Percentiles rank a stretch among this genome's conserved stretches.
phyloP scores from a whole-genome alignment of 2,329 filamentous ascomycete genomes.

The Diaporthe helianthi region DNA sequence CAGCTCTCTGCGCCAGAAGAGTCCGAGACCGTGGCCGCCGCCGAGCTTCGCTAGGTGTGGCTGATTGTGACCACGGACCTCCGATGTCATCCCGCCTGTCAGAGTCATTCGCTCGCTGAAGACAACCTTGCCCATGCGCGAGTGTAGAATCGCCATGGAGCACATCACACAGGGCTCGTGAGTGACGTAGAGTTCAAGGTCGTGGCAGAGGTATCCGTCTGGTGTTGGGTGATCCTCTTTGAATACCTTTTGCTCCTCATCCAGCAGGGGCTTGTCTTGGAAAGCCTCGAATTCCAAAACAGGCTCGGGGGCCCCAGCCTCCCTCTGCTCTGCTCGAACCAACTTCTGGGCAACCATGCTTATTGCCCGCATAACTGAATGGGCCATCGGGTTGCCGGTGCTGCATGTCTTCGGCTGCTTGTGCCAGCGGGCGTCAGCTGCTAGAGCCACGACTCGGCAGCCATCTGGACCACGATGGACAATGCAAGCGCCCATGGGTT shows the following conservation, averaged over 20 bases:
- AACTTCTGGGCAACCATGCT: slow-evolving; percentile 80
- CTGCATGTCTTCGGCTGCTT: slow-evolving; percentile 55
- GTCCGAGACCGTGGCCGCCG: slow-evolving; percentile 67
- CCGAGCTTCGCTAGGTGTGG: slow-evolving; percentile 47
- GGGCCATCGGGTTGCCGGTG: slow-evolving; percentile 77
- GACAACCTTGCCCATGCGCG: slow-evolving; percentile 84
- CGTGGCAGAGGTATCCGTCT: slow-evolving; percentile 92
- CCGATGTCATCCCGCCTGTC: slow-evolving; percentile 84
- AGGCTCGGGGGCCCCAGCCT: slow-evolving; percentile 41
- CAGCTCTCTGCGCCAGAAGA: slow-evolving; percentile 77
- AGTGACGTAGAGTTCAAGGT: slow-evolving; percentile 90
- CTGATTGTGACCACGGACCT: slow-evolving; percentile 64
- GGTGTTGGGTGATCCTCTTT: slow-evolving; percentile 68
- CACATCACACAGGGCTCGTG: slow-evolving; percentile 98
- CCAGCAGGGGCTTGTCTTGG: slow-evolving; percentile 72
- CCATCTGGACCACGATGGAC: slow-evolving; percentile 65
- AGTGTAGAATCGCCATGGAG: slow-evolving; percentile 94
- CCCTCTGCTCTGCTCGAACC: slow-evolving; percentile 60
- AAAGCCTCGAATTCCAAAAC: slow-evolving; percentile 68
- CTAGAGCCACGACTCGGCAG: slow-evolving; percentile 70
- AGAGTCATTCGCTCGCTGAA: slow-evolving; percentile 80
- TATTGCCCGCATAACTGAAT: slow-evolving; percentile 79
- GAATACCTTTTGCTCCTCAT: slow-evolving; percentile 69
- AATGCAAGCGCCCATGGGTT: slow-evolving; percentile 77
- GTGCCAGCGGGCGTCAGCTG: slow-evolving; percentile 78